Conservation (phyloP, 305 asterid genomes). For the Fraxinus greggii region DNA sequence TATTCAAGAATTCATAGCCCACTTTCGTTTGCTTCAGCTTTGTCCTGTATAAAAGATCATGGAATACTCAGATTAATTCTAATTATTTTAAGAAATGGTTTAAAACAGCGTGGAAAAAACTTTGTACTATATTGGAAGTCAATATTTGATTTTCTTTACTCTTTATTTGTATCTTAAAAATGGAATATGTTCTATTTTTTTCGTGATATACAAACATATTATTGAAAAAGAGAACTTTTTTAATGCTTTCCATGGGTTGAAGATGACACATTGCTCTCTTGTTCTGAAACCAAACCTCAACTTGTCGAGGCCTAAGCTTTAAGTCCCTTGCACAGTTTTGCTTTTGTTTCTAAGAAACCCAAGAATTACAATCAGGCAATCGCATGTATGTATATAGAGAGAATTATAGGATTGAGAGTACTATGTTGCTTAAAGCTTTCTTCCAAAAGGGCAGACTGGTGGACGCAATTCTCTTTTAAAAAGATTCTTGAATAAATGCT, state of each 20-base stretch:
- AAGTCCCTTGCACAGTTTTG: constrained; percentile 79
- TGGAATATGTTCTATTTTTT: neutral
- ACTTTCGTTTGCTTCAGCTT: constrained; percentile 86
- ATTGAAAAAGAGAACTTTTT: no score
- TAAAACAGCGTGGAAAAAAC: no score
- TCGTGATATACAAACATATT: neutral
- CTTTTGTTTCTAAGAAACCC: constrained; percentile 68
- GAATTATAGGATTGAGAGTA: no score
- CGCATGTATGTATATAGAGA: no score
- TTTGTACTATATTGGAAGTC: neutral
- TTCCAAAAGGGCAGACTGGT: no score
- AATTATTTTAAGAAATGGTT: neutral
- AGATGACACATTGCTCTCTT: constrained; percentile 73
- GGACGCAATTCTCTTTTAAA: no score
- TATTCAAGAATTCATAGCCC: constrained; percentile 69
- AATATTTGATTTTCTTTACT: neutral
- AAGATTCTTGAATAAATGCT: constrained; percentile 75
- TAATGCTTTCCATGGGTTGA: neutral
- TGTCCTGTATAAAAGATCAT: constrained; percentile 36
- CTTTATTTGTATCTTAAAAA: neutral
- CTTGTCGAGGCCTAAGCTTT: constrained; percentile 86
- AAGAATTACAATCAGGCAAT: neutral
- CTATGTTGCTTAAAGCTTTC: no score
- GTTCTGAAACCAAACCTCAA: constrained; percentile 97
- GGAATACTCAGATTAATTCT: neutral